Base-by-base conservation (phyloP, 345 rosid species). In the Sonneratia alba region DNA sequence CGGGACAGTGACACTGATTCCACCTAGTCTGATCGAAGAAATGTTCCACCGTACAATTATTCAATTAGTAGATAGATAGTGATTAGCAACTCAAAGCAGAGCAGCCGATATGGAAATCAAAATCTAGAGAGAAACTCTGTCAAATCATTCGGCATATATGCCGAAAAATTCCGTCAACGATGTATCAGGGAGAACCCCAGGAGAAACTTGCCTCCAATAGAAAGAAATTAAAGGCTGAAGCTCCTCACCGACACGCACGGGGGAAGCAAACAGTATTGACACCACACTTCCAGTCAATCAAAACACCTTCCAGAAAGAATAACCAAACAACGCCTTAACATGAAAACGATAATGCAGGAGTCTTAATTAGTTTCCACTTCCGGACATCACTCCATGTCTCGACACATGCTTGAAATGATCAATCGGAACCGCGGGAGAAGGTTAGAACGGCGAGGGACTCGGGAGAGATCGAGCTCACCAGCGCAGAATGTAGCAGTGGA, bases 401-500 rank as follows among this genome's bases (percentile, higher is more conserved):
- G 13, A 13, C 51, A 47, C 2, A 47, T 47, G 3, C 51, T 8
- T 2, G 6, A 10, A 13, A 13, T 13, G 51, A 47, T 47, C 51
- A 47, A 8, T 47, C 51, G 51, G 36, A 61, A 61, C n/a, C 8
- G 24, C 32, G 5, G 13, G 1, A n/a, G 34, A 57, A 22, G 32
- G 34, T 18, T 13, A 21, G 34, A n/a, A 18, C 32, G 34, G n/a
- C 5, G 32, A 22, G 13, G 7, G 5, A 21, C 12, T 32, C 10
- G 45, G 19, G 32, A 37, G 66, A 48, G n/a, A 57, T 70, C 66
- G n/a, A 59, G 64, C 73, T 70, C 73, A 70, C 73, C 53, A 36
- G 66, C 42, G 51, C 32, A 70, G 36, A 62, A 27, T 38, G 73
- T 11, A 38, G 73, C 53, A 56, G 36, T 47, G 10, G 47, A 24